A percentile compares a stretch with the other conserved stretches of the same genome.
Conservation (phyloP, 148 eudicot genomes). For the Cornus florida region DNA sequence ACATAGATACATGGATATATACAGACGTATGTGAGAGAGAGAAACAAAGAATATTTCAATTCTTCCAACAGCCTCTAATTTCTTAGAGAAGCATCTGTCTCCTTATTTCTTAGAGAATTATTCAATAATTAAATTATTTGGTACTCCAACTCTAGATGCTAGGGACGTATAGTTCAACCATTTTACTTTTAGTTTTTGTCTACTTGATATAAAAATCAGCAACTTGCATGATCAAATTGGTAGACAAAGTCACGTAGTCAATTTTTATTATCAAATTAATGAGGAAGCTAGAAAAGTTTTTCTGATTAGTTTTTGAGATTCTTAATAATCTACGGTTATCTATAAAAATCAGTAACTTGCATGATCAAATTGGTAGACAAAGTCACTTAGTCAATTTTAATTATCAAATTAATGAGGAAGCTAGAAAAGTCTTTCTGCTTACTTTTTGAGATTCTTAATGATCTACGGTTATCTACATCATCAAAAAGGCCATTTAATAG, state of each 20-base stretch:
- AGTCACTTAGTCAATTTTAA: not conserved
- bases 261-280: not conserved
- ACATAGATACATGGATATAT: too few species aligned
- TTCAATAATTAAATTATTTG: too few species aligned
- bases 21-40: too few species aligned
- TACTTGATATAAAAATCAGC: not conserved
- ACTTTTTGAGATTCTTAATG: not conserved
- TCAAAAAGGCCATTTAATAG: not conserved
- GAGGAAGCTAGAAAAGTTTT: not conserved
- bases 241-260: not conserved
- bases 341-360: not conserved
- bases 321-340: not conserved
- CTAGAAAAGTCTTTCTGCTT: not conserved
- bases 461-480: not conserved
- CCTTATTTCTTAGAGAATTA: too few species aligned
- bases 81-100: too few species aligned
- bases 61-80: too few species aligned
- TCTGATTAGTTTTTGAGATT: not conserved
- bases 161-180: not conserved
- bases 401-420: not conserved
- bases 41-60: too few species aligned
- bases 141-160: not conserved
- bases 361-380: not conserved
- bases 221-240: not conserved
- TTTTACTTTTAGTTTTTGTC: not conserved